A percentile compares a stretch with the other conserved stretches of the same genome.
These are phyloP conservation scores for Corchorus olitorius DNA, from an alignment of 345 rosid genomes.

Conservation along the genomic window DNA sequence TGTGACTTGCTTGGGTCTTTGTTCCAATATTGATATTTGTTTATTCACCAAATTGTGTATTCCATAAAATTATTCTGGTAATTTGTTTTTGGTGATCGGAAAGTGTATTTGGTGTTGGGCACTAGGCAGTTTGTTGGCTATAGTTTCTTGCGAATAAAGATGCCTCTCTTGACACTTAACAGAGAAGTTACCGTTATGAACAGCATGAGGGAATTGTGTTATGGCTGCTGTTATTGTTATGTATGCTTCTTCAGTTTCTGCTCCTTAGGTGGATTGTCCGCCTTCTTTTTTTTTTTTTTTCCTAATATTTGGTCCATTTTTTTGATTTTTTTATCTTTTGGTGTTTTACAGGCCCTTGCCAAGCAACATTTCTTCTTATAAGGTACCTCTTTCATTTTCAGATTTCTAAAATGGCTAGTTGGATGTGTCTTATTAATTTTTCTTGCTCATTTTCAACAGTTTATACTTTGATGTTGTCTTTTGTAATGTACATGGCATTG, in stretches of 20 bases:
- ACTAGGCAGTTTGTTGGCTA: not conserved
- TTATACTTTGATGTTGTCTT: not conserved
- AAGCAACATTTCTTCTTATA: slow-evolving; percentile 80
- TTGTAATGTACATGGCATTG: not conserved
- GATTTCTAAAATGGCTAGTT: slow-evolving; percentile 1
- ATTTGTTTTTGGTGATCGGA: not conserved
- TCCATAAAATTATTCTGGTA: not conserved
- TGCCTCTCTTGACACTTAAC: not conserved
- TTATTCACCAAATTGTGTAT: not conserved
- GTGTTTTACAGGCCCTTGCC: slow-evolving; percentile 73
- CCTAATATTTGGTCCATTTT: not conserved
- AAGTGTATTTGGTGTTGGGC: not conserved
- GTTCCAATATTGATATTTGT: not conserved
- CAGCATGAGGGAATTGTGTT: not conserved
- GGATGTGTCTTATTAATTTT: not conserved
- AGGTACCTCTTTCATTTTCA: slow-evolving; percentile 49
- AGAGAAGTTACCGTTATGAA: not conserved
- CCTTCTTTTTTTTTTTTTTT: not conserved
- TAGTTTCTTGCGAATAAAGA: not conserved
- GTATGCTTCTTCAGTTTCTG: not conserved
- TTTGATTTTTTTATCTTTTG: not conserved
- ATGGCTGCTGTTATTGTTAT: no score
- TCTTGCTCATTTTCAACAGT: not conserved
- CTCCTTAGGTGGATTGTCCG: not conserved
- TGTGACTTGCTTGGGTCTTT: not conserved